phyloP scores from a whole-genome alignment of 257 asterid genomes.

The Solanum sejunctum region DNA sequence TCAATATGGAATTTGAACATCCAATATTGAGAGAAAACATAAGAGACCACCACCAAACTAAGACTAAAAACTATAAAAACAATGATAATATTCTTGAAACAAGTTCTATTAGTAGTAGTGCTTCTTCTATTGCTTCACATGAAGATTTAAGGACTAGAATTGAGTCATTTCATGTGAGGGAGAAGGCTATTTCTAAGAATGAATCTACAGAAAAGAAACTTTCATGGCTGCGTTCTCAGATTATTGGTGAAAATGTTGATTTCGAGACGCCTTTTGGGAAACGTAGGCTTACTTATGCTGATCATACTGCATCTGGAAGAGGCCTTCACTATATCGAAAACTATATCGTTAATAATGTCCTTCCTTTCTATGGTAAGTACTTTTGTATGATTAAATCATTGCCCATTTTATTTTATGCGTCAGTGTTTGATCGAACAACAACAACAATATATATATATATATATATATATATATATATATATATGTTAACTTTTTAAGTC shows the following conservation, averaged over 20 bases:
- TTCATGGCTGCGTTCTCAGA: neutral
- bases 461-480: too few species aligned
- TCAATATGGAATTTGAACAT: neutral
- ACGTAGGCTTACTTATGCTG: constrained; percentile 46
- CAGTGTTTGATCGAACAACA: neutral
- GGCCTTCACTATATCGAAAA: constrained; percentile 30
- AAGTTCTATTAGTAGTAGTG: neutral
- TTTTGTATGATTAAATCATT: too few species aligned
- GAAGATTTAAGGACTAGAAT: neutral
- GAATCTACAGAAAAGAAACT: neutral
- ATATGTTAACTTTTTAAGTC: too few species aligned
- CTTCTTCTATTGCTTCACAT: neutral
- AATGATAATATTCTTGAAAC: neutral
- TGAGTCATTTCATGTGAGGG: neutral
- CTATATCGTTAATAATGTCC: constrained; percentile 18
- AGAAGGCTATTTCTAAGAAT: neutral
- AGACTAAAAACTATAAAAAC: neutral
- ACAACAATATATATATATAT: too few species aligned
- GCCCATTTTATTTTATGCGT: neutral
- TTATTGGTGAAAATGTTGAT: constrained; percentile 22
- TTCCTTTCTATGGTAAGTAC: constrained; percentile 31
- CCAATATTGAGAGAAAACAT: neutral
- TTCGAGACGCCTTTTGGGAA: constrained; percentile 33
- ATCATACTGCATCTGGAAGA: constrained; percentile 55
- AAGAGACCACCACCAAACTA: neutral